Percentiles rank a stretch among this genome's conserved stretches.
phyloP scores from a whole-genome alignment of 768 basidiomycete species.

The Daedaleopsis nitida region DNA sequence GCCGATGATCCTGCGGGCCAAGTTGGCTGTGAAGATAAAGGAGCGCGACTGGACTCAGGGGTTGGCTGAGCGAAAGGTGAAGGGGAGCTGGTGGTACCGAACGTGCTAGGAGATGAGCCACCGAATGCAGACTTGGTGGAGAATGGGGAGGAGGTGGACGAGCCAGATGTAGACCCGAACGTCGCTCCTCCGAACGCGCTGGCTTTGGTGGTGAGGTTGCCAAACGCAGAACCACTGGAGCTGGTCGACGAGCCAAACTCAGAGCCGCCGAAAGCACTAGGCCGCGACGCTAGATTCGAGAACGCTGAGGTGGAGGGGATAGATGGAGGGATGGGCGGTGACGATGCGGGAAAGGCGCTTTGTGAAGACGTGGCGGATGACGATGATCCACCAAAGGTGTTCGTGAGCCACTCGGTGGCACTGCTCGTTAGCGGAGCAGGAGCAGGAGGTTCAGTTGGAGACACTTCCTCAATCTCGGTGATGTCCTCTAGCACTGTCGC shows the following conservation, averaged over 20 bases:
- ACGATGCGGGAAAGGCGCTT: conserved; percentile 9
- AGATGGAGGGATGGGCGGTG: not conserved
- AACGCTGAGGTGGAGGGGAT: conserved; percentile 4
- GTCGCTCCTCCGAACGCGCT: conserved; percentile 11
- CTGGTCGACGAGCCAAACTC: conserved; percentile 22
- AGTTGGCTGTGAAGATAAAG: conserved; percentile 7
- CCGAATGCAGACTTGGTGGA: conserved; percentile 14
- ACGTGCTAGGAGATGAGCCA: not conserved
- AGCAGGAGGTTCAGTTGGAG: conserved; percentile 6
- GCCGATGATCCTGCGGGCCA: conserved; percentile 9
- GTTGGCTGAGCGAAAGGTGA: not conserved
- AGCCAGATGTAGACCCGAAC: conserved; percentile 7
- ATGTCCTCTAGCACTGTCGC: conserved; percentile 25
- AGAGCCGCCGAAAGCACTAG: conserved; percentile 37
- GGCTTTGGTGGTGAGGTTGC: conserved; percentile 11
- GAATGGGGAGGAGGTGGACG: conserved; percentile 12
- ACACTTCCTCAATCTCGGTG: conserved; percentile 29
- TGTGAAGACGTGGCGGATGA: conserved; percentile 21
- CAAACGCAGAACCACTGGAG: conserved; percentile 18
- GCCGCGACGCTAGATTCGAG: conserved; percentile 20
- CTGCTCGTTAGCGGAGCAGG: conserved; percentile 13
- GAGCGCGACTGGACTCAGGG: not conserved
- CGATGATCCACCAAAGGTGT: conserved; percentile 33
- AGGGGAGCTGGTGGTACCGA: not conserved
- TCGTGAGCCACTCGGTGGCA: conserved; percentile 36